Evolutionary conservation across 768 basidiomycete species (phyloP), one percentile per base, ranked within the genome.

Genomic region (Dioszegia crocea): DNA sequence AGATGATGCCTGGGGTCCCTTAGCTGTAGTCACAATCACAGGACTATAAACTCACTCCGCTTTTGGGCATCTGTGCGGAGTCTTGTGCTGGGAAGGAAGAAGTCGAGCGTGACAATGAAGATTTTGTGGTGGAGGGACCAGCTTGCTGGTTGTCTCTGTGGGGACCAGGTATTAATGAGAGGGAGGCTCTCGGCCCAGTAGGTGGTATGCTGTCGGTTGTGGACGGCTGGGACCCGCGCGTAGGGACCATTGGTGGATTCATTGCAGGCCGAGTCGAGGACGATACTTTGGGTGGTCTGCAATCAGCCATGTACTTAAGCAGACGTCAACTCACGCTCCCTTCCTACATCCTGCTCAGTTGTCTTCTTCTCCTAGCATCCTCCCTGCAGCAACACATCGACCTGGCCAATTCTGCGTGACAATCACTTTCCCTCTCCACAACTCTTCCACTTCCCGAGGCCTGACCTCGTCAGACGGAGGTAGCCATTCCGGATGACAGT

Each of bases 401-500:
- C 52, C 50, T 11, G 63, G 43, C 69, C 69, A 71, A n/a, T n/a
- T 33, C 2, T 19, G 47, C 56, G 61, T 63, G 40, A 71, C 31
- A 0, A 71, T 51, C 21, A 71, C 66, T 36, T 66, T 67, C 33
- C 51, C 43, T 27, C 57, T 55, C 69, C 69, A 71, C 23, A 57
- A 3, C 61, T 51, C 45, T 4, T n/a, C 19, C 30, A 24, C 54
- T 12, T 21, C 43, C 24, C 24, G 10, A 17, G 26, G 26, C 26
- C 36, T 24, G 27, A 50, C 9, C 33, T 17, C 14, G n/a, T 40
- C 23, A 19, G 21, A 26, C 6, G 43, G 48, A 1, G 55, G 12
- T 1, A 71, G 56, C 69, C 69, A 71, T 9, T 49, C 49, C 1
- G 69, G 64, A 60, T 71, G 69, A 47, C 65, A 66, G 27, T 52